phyloP scores from a whole-genome alignment of 345 rosid genomes.

The Salix purpurea region DNA sequence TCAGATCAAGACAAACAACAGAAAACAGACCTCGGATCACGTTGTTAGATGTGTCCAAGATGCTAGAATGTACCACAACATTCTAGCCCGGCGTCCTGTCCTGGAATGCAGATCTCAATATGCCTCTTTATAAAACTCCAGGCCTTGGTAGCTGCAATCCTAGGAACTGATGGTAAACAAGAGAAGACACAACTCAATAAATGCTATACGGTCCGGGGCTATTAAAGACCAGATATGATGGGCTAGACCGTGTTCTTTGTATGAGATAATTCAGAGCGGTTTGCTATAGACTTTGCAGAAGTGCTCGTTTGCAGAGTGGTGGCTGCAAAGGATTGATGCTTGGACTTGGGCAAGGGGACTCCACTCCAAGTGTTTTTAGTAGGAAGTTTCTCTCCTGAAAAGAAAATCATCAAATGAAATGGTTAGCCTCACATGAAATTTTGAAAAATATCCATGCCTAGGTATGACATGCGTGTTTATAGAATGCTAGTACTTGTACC shows the following conservation, averaged over 20 bases:
- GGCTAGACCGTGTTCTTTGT: conserved; percentile 22
- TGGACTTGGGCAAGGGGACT: conserved; percentile 60
- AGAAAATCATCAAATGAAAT: neutral
- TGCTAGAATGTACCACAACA: conserved; percentile 72
- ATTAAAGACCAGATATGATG: conserved; percentile 16
- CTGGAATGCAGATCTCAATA: conserved; percentile 61
- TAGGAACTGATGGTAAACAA: conserved; percentile 26
- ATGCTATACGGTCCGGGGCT: conserved; percentile 23
- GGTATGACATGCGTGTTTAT: neutral
- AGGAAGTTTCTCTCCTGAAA: conserved; percentile 91
- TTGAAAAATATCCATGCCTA: conserved; percentile 1
- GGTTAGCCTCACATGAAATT: conserved; percentile 22
- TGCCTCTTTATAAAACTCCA: conserved; percentile 66
- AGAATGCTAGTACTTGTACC: neutral
- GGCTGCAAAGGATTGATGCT: conserved; percentile 57
- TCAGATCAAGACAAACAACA: conserved; percentile 40
- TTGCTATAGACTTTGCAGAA: conserved; percentile 76
- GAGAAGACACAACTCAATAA: conserved; percentile 19
- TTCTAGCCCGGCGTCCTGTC: conserved; percentile 37
- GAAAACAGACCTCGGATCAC: conserved; percentile 33
- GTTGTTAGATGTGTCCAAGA: conserved; percentile 45
- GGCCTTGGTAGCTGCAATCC: conserved; percentile 79
- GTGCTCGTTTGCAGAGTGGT: conserved; percentile 95
- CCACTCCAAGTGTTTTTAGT: conserved; percentile 86
- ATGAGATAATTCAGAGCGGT: conserved; percentile 31